A percentile compares a stretch with the other conserved stretches of the same genome.
Conservation (phyloP, 305 asterid species). For the Stenogyne calaminthoides region DNA sequence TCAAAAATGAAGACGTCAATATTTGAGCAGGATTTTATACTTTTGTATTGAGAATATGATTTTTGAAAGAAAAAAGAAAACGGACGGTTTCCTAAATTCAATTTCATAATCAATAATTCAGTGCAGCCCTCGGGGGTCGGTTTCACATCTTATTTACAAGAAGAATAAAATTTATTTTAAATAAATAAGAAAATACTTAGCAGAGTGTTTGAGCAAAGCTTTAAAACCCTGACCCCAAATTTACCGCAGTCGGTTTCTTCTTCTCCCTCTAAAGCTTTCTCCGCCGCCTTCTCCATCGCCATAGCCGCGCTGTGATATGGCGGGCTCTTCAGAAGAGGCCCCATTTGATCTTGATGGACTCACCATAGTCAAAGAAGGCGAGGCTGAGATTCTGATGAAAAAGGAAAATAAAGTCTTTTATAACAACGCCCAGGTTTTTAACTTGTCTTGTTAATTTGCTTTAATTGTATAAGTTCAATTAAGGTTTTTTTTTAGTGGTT, state of each 20-base stretch:
- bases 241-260: neutral
- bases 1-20: no score
- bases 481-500: neutral
- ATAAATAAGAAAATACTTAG: no score
- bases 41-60: no score
- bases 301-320: constrained; percentile 41
- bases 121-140: no score
- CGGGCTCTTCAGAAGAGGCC: constrained; percentile 31
- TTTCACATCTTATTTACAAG: no score
- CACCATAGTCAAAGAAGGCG: constrained; percentile 78
- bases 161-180: no score
- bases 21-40: no score
- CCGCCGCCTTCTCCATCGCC: neutral
- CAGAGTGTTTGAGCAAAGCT: neutral
- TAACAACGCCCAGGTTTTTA: constrained; percentile 82
- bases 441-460: neutral
- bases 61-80: no score
- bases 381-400: constrained; percentile 95
- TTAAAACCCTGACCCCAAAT: constrained; percentile 19
- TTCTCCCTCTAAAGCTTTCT: neutral
- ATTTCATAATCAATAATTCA: no score
- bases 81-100: no score
- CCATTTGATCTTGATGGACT: constrained; percentile 68
- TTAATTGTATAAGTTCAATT: constrained; percentile 2
- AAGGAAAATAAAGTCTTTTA: constrained; percentile 82